Percentiles rank a stretch among this genome's conserved stretches.
These are phyloP conservation scores for Paraurostyla sp. DNA, from an alignment of 73 alveolate genomes.

Conservation along the genomic window DNA sequence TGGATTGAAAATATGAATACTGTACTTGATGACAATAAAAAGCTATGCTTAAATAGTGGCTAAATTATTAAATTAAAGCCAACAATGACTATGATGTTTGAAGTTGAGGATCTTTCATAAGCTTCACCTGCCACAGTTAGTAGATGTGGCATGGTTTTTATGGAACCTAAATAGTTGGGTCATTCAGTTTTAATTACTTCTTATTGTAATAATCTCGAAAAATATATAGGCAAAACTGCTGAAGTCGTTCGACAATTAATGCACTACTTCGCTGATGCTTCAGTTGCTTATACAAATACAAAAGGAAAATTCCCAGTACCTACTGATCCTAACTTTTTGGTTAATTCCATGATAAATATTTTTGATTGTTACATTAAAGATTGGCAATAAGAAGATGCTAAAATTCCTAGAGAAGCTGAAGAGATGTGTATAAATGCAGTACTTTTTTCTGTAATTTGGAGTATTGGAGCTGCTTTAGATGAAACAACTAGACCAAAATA, in stretches of 20 bases:
- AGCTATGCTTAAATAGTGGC: constrained; percentile 97
- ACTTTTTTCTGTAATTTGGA: constrained; percentile 96
- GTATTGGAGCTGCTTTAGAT: constrained; percentile 98
- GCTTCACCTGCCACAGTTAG: constrained; percentile 98
- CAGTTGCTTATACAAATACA: constrained; percentile 38
- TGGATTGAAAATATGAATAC: constrained; percentile 99
- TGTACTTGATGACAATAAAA: constrained; percentile 97
- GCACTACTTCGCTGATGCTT: constrained; percentile 53
- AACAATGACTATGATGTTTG: constrained; percentile 93
- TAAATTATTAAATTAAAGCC: constrained; percentile 94
- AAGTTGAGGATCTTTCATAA: constrained; percentile 93
- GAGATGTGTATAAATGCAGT: constrained; percentile 88
- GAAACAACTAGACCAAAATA: constrained; percentile 95
- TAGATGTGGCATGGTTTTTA: constrained; percentile 99
- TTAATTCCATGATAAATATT: constrained; percentile 65
- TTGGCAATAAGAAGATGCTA: constrained; percentile 80
- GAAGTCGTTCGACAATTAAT: constrained; percentile 44
- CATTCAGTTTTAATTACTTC: constrained; percentile 66
- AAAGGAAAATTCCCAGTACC: constrained; percentile 84
- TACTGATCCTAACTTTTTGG: constrained; percentile 69
- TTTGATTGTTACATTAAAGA: constrained; percentile 75
- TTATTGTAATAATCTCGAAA: constrained; percentile 53
- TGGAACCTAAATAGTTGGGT: constrained; percentile 95
- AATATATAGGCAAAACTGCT: constrained; percentile 58
- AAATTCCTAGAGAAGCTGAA: constrained; percentile 90